Conservation (phyloP, 1,284 basidiomycete genomes). For the Puccinia horiana region DNA sequence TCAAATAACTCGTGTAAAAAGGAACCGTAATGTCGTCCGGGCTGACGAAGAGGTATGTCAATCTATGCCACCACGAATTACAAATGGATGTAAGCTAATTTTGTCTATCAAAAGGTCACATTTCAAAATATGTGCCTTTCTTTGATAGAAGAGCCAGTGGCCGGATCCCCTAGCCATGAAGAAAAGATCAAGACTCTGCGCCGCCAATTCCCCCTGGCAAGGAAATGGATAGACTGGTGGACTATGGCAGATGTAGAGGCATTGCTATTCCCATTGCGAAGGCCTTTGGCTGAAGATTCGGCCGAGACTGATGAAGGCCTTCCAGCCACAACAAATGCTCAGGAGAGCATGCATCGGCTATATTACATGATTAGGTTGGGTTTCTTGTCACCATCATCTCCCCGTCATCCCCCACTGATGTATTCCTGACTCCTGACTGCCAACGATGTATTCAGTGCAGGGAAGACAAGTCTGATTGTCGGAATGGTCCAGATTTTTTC, state of each 20-base stretch:
- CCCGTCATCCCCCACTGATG: neutral
- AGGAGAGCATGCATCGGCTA: constrained; percentile 9
- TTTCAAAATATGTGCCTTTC: neutral
- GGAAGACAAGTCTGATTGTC: neutral
- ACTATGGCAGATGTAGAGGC: neutral
- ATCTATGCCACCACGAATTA: neutral
- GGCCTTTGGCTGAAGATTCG: neutral
- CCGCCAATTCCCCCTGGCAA: neutral
- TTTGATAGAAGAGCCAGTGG: neutral
- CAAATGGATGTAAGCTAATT: neutral
- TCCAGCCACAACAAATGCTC: constrained; percentile 16
- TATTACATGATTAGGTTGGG: neutral
- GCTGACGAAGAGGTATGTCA: constrained; percentile 2
- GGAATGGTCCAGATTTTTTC: neutral
- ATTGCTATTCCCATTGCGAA: neutral
- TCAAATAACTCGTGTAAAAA: neutral
- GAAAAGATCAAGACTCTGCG: constrained; percentile 1
- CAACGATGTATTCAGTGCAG: neutral
- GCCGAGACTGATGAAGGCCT: neutral
- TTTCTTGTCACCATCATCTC: neutral
- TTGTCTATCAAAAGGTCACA: too few relatives aligned
- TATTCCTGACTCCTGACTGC: neutral
- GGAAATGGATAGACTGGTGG: constrained; percentile 14
- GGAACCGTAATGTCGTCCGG: neutral
- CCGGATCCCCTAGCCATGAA: neutral